phyloP scores from a whole-genome alignment of 2,329 filamentous ascomycete genomes.

The Cordyceps militaris region DNA sequence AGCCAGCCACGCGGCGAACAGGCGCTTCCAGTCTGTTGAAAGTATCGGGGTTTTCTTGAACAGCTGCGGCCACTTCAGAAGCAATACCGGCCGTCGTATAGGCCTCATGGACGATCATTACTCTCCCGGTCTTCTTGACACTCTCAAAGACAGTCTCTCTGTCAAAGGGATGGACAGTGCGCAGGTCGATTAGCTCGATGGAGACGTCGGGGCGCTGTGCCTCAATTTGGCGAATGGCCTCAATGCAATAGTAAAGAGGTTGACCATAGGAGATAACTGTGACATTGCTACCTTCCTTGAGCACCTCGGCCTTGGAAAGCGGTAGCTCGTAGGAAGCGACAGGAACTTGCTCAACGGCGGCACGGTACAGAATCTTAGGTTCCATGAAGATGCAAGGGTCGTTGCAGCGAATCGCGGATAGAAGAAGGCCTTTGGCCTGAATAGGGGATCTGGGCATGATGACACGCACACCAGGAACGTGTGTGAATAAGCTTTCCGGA shows the following conservation, averaged over 20 bases:
- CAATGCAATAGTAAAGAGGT: constrained; percentile 75
- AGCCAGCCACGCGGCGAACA: constrained; percentile 78
- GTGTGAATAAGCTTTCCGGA: constrained; percentile 80
- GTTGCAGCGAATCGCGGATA: constrained; percentile 69
- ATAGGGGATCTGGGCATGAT: constrained; percentile 78
- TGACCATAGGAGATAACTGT: constrained; percentile 87
- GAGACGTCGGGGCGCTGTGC: constrained; percentile 65
- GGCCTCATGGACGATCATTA: constrained; percentile 84
- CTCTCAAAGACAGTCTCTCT: constrained; percentile 71
- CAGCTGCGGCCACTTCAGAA: constrained; percentile 79
- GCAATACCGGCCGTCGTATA: constrained; percentile 88
- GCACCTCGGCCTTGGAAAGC: constrained; percentile 74
- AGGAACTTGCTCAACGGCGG: constrained; percentile 86
- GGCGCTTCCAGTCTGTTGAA: constrained; percentile 81
- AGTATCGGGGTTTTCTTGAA: constrained; percentile 69
- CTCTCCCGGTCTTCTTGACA: constrained; percentile 78
- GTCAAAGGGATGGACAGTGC: constrained; percentile 91
- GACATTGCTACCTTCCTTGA: constrained; percentile 72
- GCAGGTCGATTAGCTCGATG: constrained; percentile 78
- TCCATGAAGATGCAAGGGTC: constrained; percentile 93
- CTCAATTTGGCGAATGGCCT: constrained; percentile 66
- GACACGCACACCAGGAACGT: constrained; percentile 78
- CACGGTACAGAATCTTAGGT: constrained; percentile 86
- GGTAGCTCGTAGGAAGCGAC: constrained; percentile 74
- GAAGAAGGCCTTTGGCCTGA: constrained; percentile 81